Percentiles rank a stretch among this genome's conserved stretches.
These are phyloP conservation scores for Microbotryum violaceum DNA, from an alignment of 1,284 basidiomycete genomes.

Conservation along the genomic window DNA sequence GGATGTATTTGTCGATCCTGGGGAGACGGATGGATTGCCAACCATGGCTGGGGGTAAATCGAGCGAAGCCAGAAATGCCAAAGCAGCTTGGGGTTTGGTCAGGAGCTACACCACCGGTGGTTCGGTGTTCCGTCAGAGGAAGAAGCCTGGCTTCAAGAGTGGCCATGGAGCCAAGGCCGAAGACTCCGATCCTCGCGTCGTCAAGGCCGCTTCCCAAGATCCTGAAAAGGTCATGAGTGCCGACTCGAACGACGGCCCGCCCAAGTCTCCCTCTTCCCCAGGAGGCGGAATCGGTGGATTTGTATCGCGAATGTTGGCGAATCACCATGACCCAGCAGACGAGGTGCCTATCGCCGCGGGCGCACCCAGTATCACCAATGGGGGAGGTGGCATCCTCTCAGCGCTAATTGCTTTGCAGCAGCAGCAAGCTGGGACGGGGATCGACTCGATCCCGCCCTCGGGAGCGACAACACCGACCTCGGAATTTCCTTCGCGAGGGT, in stretches of 20 bases:
- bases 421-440: constrained; percentile 7
- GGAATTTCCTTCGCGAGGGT: constrained; percentile 2
- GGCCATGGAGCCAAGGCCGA: constrained; percentile 11
- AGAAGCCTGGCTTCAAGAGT: constrained; percentile 18
- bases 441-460: not conserved
- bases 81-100: constrained; percentile 41
- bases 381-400: constrained; percentile 32
- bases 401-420: constrained; percentile 35
- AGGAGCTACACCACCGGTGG: constrained; percentile 39
- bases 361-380: not conserved
- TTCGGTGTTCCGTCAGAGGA: constrained; percentile 39
- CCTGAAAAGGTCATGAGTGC: not conserved
- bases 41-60: constrained; percentile 31
- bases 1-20: constrained; percentile 42
- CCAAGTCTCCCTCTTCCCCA: too few relatives aligned
- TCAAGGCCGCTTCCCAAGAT: not conserved
- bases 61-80: constrained; percentile 23
- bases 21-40: constrained; percentile 46
- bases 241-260: not conserved
- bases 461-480: constrained; percentile 24
- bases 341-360: not conserved
- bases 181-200: constrained; percentile 1
- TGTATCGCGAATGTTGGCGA: too few relatives aligned
- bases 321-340: too few relatives aligned
- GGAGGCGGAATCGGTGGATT: too few relatives aligned